phyloP scores from a whole-genome alignment of 2,329 filamentous ascomycete species.

The Fusarium sp. region DNA sequence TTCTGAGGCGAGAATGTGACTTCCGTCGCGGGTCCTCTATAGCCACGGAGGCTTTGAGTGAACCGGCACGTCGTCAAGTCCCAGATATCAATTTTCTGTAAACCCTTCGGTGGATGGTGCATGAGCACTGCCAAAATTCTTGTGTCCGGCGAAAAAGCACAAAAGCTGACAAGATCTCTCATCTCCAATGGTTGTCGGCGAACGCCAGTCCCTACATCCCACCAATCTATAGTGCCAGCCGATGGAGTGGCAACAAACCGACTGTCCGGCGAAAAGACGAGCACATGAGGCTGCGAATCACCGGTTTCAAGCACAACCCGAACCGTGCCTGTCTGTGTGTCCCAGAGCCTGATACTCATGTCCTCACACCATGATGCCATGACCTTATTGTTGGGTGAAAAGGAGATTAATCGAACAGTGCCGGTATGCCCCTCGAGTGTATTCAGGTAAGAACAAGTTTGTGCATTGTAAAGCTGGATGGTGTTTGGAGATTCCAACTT shows the following conservation, averaged over 20 bases:
- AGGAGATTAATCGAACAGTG: no score
- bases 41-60: accelerated
- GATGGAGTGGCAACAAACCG: neutral
- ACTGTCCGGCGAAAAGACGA: neutral
- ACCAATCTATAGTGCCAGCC: neutral
- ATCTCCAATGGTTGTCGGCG: neutral
- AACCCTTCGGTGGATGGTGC: neutral
- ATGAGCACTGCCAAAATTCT: neutral
- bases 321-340: no score
- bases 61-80: accelerated
- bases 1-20: neutral
- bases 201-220: neutral
- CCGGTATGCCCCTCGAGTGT: no score
- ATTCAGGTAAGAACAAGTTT: no score
- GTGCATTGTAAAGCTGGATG: no score
- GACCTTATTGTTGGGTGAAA: no score
- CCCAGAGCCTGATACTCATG: no score
- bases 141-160: neutral
- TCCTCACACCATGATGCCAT: no score
- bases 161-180: neutral
- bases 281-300: neutral
- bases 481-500: no score
- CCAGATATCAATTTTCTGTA: neutral
- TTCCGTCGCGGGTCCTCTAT: accelerated
- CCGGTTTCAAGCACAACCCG: neutral